Percentiles rank a stretch among this genome's conserved stretches.
Conservation (phyloP, 108 stramenopile species). For the Cyclotella choctawhatcheeana region DNA sequence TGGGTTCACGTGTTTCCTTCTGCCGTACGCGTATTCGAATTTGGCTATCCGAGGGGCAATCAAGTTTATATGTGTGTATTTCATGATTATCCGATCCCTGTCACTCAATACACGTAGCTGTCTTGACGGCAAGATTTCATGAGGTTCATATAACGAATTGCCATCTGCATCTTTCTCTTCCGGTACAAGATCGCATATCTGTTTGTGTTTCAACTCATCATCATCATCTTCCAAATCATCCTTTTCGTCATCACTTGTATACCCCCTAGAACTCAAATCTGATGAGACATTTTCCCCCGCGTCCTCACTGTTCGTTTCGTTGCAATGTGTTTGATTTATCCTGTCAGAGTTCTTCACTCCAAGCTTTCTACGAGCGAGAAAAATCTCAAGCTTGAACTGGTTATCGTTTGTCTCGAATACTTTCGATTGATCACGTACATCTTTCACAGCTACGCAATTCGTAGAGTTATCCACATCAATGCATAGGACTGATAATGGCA, state of each 20-base stretch:
- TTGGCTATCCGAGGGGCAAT: background rate
- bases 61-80: background rate
- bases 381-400: constrained; percentile 11
- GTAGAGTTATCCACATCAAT: constrained; percentile 38
- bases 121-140: constrained; percentile 24
- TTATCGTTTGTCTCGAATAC: no score
- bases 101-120: constrained; percentile 30
- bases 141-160: constrained; percentile 13
- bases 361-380: constrained; percentile 15
- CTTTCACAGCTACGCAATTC: constrained; percentile 34
- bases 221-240: constrained; percentile 20
- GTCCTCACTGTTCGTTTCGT: background rate
- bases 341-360: background rate
- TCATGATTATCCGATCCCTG: constrained; percentile 40
- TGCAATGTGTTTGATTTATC: no score
- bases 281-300: background rate
- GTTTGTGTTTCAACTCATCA: background rate
- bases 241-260: constrained; percentile 37
- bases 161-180: constrained; percentile 31
- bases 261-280: constrained; percentile 9
- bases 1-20: background rate
- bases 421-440: constrained; percentile 22
- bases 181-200: background rate
- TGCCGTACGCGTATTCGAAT: constrained; percentile 29
- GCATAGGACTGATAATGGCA: constrained; percentile 19